A percentile compares a stretch with the other conserved stretches of the same genome.
phyloP scores from a whole-genome alignment of 257 asterid genomes.

The Gynochthodes officinalis region DNA sequence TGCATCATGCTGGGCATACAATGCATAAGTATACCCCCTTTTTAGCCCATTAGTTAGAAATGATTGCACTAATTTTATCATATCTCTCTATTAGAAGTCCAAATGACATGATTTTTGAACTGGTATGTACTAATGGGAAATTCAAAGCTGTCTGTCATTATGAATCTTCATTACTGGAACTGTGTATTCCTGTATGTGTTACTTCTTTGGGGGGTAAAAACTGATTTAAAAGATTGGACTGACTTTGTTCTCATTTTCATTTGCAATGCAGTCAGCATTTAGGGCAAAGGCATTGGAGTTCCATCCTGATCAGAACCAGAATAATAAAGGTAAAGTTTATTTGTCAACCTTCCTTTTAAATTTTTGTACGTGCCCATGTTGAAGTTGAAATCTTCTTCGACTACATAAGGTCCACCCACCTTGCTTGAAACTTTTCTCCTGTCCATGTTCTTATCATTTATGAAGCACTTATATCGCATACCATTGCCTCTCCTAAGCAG shows the following conservation, averaged over 20 bases:
- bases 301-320: conserved; percentile 93
- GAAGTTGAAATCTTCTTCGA: background rate
- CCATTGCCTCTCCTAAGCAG: background rate
- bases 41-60: background rate
- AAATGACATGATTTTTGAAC: background rate
- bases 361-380: background rate
- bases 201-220: background rate
- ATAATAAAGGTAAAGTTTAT: conserved; percentile 53
- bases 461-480: no score
- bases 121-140: background rate
- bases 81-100: background rate
- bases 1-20: background rate
- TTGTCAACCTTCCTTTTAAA: background rate
- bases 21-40: background rate
- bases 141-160: background rate
- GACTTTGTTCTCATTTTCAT: conserved; percentile 10
- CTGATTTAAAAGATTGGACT: background rate
- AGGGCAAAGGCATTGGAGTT: conserved; percentile 81
- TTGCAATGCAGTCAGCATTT: conserved; percentile 72
- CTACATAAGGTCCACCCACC: background rate
- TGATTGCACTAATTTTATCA: background rate
- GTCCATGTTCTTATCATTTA: background rate
- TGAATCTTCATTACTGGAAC: background rate
- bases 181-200: background rate
- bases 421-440: background rate